These are phyloP conservation scores for Penicillium hesseltinei DNA, from an alignment of 2,329 filamentous ascomycete genomes.

Conservation along the genomic window DNA sequence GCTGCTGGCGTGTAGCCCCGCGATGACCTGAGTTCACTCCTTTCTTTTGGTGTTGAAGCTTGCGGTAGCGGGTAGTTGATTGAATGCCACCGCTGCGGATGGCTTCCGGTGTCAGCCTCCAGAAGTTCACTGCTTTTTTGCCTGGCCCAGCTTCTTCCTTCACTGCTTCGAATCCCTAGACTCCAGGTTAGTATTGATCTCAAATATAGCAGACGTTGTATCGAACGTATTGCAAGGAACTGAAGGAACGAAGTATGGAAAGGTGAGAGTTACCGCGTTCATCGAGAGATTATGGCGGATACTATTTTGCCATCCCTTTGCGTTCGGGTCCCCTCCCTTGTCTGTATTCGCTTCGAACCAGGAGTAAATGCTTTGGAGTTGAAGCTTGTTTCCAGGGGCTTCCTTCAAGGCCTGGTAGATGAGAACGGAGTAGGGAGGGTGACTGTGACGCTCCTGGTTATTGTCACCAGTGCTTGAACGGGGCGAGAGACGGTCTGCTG, in stretches of 20 bases:
- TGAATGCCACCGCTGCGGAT: slow-evolving; percentile 66
- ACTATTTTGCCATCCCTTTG: slow-evolving; percentile 88
- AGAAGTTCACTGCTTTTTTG: slow-evolving; percentile 66
- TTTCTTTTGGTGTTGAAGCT: slow-evolving; percentile 43
- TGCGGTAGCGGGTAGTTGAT: slow-evolving; percentile 79
- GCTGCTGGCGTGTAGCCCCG: slow-evolving; percentile 41
- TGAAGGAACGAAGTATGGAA: background rate
- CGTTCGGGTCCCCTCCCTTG: slow-evolving; percentile 62
- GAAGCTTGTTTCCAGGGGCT: slow-evolving; percentile 65
- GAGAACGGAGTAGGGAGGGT: slow-evolving; percentile 76
- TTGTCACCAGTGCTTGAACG: slow-evolving; percentile 16
- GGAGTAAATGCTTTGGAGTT: slow-evolving; percentile 80
- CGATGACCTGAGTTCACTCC: slow-evolving; percentile 37
- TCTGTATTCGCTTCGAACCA: slow-evolving; percentile 84
- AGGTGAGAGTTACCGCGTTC: slow-evolving; percentile 66
- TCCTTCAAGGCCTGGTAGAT: slow-evolving; percentile 74
- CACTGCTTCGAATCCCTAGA: slow-evolving; percentile 52
- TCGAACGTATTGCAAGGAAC: slow-evolving; percentile 8
- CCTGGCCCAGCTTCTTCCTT: slow-evolving; percentile 49
- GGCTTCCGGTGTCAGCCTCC: slow-evolving; percentile 72
- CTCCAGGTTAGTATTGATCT: background rate
- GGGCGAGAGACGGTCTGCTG: slow-evolving; percentile 25
- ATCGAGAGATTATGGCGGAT: slow-evolving; percentile 95
- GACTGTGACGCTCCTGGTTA: slow-evolving; percentile 36
- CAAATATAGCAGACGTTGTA: background rate